Conservation (phyloP, 106 monocot species). For the Acorus calamus region DNA sequence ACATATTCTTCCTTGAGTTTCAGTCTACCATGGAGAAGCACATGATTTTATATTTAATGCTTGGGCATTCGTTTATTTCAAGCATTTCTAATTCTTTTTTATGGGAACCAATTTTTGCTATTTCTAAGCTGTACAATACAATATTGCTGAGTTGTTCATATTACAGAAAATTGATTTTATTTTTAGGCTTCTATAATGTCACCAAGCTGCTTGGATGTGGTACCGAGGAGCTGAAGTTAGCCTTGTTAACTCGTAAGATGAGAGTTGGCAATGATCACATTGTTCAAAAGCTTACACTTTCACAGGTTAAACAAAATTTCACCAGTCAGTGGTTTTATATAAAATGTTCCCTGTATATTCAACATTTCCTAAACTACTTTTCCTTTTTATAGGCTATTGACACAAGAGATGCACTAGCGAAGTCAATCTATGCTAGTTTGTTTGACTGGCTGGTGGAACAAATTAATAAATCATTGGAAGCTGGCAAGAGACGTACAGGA, state of each 20-base stretch:
- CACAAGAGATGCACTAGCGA: constrained; percentile 92
- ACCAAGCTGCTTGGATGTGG: constrained; percentile 69
- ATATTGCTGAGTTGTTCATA: background rate
- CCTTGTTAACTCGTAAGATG: constrained; percentile 87
- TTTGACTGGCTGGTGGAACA: constrained; percentile 98
- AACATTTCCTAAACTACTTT: background rate
- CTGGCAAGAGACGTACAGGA: constrained; percentile 69
- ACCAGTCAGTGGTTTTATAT: background rate
- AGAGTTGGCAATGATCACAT: constrained; percentile 74
- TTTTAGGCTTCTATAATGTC: constrained; percentile 69
- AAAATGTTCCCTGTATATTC: background rate
- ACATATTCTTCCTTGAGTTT: too few species aligned
- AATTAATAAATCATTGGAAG: constrained; percentile 79
- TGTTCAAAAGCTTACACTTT: constrained; percentile 84
- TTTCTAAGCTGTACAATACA: background rate
- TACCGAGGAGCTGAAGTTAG: constrained; percentile 50
- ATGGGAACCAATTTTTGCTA: background rate
- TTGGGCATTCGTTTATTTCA: too few species aligned
- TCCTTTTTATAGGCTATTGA: constrained; percentile 67
- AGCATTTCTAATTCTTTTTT: too few species aligned
- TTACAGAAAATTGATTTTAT: background rate
- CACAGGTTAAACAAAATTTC: constrained; percentile 46
- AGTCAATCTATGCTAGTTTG: constrained; percentile 80
- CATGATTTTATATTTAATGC: too few species aligned
- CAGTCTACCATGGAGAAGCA: too few species aligned